Conservation (phyloP, 352 stramenopile genomes). For the Phytopythium vexans region DNA sequence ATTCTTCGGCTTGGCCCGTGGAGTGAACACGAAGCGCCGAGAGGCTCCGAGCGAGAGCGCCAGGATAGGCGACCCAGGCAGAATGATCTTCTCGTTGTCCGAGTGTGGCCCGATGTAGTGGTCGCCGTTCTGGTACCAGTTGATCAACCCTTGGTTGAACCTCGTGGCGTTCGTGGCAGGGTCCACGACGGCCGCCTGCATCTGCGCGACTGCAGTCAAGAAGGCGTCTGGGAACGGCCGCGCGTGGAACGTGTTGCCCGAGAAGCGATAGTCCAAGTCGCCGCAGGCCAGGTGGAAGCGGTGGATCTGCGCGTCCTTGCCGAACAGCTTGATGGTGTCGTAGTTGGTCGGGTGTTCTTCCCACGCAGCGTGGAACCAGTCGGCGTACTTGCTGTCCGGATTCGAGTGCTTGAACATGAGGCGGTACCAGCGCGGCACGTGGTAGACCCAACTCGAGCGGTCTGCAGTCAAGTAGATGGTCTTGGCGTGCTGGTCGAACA, state of each 20-base stretch:
- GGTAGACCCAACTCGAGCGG: constrained; percentile 53
- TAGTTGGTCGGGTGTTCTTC: constrained; percentile 49
- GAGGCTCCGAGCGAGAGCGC: constrained; percentile 67
- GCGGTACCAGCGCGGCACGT: constrained; percentile 54
- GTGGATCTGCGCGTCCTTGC: constrained; percentile 50
- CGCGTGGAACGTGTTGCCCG: constrained; percentile 48
- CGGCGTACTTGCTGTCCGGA: constrained; percentile 8
- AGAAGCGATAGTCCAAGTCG: constrained; percentile 50
- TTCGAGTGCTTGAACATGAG: constrained; percentile 24
- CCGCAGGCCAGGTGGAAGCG: constrained; percentile 70
- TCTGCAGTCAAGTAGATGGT: constrained; percentile 30
- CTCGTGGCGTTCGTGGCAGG: constrained; percentile 12
- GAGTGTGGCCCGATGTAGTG: constrained; percentile 82
- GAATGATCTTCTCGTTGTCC: constrained; percentile 64
- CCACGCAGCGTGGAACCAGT: constrained; percentile 47
- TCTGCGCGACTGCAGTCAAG: constrained; percentile 34
- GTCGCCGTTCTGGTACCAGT: constrained; percentile 82
- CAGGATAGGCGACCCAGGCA: constrained; percentile 48
- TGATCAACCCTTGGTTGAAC: constrained; percentile 60
- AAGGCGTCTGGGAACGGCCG: constrained; percentile 35
- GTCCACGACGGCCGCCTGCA: constrained; percentile 43
- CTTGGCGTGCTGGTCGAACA: constrained; percentile 28
- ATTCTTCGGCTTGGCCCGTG: background rate
- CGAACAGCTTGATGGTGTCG: constrained; percentile 72
- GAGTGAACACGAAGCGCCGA: constrained; percentile 67